Percentiles rank a stretch among this genome's conserved stretches.
These are phyloP conservation scores for Cercospora canescens DNA, from an alignment of 2,329 filamentous ascomycete genomes.

Conservation along the genomic window DNA sequence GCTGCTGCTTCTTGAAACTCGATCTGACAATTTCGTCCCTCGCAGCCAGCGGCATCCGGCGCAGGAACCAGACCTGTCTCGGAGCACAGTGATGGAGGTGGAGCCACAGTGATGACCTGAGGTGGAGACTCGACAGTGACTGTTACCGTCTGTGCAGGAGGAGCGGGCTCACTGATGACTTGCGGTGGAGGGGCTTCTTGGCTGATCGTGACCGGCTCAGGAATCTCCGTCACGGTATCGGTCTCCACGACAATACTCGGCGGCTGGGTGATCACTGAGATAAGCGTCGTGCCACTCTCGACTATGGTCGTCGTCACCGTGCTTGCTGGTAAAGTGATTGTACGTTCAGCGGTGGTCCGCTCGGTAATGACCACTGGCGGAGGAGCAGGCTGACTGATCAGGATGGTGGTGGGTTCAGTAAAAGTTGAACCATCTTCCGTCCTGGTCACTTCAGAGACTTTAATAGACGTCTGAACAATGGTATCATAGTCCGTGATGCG, in stretches of 20 bases:
- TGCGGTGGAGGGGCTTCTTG: neutral
- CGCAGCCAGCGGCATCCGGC: constrained; percentile 14
- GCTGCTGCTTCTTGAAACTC: constrained; percentile 22
- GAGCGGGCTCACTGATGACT: neutral
- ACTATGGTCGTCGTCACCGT: neutral
- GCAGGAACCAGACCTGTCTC: neutral
- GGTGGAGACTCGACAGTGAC: neutral
- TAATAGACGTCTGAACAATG: neutral
- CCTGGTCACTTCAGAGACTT: neutral
- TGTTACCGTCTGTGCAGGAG: neutral
- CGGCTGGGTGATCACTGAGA: neutral
- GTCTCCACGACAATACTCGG: neutral
- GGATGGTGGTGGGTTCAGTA: neutral
- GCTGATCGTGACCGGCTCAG: neutral
- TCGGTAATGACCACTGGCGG: neutral
- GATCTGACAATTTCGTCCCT: constrained; percentile 19
- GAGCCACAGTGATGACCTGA: neutral
- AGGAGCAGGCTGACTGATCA: neutral
- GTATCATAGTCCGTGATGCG: neutral
- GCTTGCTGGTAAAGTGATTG: neutral
- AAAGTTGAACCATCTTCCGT: neutral
- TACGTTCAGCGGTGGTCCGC: neutral
- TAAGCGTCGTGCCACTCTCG: neutral
- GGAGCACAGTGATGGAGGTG: neutral
- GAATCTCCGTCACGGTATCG: neutral